Conservation (phyloP, 192 early-diverging fungal species). For the Phycomyces blakesleeanus region DNA sequence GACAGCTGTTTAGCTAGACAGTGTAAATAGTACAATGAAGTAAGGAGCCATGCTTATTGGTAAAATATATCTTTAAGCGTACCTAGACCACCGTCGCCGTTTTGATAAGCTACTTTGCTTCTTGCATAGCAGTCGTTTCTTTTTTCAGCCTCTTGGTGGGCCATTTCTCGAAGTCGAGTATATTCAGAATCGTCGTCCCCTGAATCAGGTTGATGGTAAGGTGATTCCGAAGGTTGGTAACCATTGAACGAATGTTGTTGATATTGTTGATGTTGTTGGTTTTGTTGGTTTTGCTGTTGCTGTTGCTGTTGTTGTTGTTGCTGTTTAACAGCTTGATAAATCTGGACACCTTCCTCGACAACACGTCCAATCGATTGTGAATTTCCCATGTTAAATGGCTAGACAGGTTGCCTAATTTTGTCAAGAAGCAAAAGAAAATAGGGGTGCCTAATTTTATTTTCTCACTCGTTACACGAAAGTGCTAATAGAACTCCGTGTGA, state of each 20-base stretch:
- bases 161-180: conserved; percentile 29
- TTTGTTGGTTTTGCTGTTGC: conserved; percentile 6
- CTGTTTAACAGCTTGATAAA: conserved; percentile 3
- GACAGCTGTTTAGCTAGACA: conserved; percentile 46
- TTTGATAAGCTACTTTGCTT: conserved; percentile 44
- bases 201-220: conserved; percentile 3
- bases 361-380: conserved; percentile 15
- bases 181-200: conserved; percentile 31
- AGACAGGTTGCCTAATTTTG: not conserved
- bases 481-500: too few species aligned
- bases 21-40: not conserved
- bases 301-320: not conserved
- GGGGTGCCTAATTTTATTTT: not conserved
- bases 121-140: conserved; percentile 45
- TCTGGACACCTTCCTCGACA: conserved; percentile 11
- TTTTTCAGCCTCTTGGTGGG: conserved; percentile 42
- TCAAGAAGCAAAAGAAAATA: not conserved
- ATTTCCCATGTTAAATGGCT: conserved; percentile 19
- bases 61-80: conserved; percentile 14
- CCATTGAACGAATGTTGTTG: conserved; percentile 1
- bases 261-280: conserved; percentile 14
- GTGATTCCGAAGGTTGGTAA: not conserved
- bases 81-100: conserved; percentile 44
- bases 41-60: not conserved
- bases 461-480: too few species aligned